Conservation (phyloP, 2,329 filamentous ascomycete species). For the Aspergillus brasiliensis region DNA sequence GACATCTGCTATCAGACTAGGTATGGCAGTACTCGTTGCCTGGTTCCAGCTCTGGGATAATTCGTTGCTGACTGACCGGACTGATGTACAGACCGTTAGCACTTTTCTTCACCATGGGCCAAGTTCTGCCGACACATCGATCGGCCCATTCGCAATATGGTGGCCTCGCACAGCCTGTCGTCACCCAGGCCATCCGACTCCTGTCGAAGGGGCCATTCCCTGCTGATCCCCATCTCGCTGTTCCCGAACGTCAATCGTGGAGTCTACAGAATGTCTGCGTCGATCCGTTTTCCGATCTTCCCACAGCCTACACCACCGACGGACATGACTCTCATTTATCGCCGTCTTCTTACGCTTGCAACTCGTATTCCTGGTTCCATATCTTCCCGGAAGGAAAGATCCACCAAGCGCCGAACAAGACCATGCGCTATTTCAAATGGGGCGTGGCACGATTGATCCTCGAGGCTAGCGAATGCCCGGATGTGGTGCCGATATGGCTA, state of each 20-base stretch:
- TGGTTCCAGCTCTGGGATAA: neutral
- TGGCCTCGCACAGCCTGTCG: constrained; percentile 85
- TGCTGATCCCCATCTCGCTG: constrained; percentile 48
- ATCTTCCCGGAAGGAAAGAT: constrained; percentile 95
- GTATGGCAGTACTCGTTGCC: constrained; percentile 47
- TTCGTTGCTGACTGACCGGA: neutral
- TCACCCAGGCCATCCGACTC: constrained; percentile 81
- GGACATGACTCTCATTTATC: constrained; percentile 59
- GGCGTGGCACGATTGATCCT: constrained; percentile 88
- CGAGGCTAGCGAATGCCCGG: constrained; percentile 82
- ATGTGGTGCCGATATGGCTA: constrained; percentile 91
- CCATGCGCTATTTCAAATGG: constrained; percentile 98
- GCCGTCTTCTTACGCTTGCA: constrained; percentile 69
- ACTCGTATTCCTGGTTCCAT: constrained; percentile 83
- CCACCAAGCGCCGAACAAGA: constrained; percentile 77
- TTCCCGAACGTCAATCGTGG: constrained; percentile 38
- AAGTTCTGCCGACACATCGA: constrained; percentile 88
- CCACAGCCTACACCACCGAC: constrained; percentile 43
- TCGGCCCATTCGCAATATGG: constrained; percentile 74
- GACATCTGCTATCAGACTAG: constrained; percentile 92
- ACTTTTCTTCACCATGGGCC: constrained; percentile 84
- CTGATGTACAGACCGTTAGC: constrained; percentile 58
- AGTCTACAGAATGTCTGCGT: constrained; percentile 47
- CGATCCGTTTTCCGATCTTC: constrained; percentile 50
- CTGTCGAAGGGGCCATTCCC: constrained; percentile 69